These are phyloP conservation scores for Setaria viridis DNA, from an alignment of 202 grass and related monocot genomes.

Conservation along the genomic window DNA sequence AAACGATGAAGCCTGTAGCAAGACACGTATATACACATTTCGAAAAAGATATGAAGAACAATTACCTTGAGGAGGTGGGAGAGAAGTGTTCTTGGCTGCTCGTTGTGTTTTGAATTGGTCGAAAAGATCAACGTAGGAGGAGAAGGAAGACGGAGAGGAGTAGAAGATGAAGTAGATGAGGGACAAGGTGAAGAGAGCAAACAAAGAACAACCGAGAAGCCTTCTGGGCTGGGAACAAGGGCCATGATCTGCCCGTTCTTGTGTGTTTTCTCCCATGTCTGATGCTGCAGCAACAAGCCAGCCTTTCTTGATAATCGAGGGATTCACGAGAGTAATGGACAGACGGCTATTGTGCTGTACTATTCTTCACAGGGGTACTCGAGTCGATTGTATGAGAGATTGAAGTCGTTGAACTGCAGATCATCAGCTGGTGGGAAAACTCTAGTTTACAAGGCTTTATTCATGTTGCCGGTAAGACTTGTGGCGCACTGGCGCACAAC, in stretches of 20 bases:
- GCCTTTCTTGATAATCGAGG: background rate
- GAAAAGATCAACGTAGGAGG: conserved; percentile 11
- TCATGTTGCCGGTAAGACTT: background rate
- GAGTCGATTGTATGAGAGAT: background rate
- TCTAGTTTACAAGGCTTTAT: background rate
- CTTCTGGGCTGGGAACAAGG: background rate
- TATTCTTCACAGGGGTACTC: background rate
- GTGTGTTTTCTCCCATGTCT: background rate
- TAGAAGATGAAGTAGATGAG: conserved; percentile 12
- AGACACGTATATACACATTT: background rate
- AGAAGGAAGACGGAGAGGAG: conserved; percentile 2
- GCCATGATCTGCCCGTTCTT: conserved; percentile 17
- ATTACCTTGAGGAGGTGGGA: conserved; percentile 30
- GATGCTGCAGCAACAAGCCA: background rate
- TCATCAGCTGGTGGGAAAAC: background rate
- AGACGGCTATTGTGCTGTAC: background rate
- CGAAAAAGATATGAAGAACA: background rate
- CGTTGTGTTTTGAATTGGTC: background rate
- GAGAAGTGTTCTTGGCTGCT: conserved; percentile 6
- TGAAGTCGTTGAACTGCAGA: background rate
- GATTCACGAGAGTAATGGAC: background rate
- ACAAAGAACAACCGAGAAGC: background rate
- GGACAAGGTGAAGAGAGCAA: conserved; percentile 21
- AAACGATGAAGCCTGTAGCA: background rate
- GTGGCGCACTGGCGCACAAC: background rate